Base-by-base conservation (phyloP, 1,284 basidiomycete genomes). In the Apiotrichum sp. region DNA sequence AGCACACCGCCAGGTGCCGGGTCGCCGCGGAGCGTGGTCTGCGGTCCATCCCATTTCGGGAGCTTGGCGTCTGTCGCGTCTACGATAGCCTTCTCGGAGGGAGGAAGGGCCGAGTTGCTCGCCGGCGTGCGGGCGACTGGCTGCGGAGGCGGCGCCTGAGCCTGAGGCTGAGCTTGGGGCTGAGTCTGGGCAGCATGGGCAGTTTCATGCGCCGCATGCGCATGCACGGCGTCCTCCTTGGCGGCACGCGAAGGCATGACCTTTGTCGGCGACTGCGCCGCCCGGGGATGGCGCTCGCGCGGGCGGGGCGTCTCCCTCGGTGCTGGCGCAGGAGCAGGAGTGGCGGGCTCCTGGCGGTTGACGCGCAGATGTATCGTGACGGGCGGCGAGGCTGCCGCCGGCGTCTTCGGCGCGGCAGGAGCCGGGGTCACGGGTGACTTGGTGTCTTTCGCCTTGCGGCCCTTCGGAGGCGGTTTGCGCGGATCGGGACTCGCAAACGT, bases 1-100 rank as follows among this genome's bases (percentile, higher is more conserved):
- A 59, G 63, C 9, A 75, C 61, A 4, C 72, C 70, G 9, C 63
- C 70, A 3, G 63, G 53, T 1, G 61, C 50, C 0, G 64, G 55
- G 22, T 65, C 59, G 7, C 69, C 70, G 1, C 65, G 62, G 1
- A 75, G 50, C 11, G 63, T 55, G 10, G 56, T 58, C 42, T 66
- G 52, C 7, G 74, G 71, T 5, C 74, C 76, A 6, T 58, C 42
- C 73, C 74, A 76, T 36, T 61, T 61, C 1, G 69, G 65, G 40
- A 76, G 47, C 7, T 54, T 53, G 1, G 62, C 58, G 43, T 77
- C 76, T 3, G 69, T 47, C 2, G 66, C 66, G n/a, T 62, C 66
- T 1, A 75, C 59, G 31, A 70, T 55, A 3, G 51, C 50, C 34
- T 62, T 56, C 38, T 75, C 70, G 1, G 59, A 57, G 1, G 47